Conservation (phyloP, 2,329 filamentous ascomycete species). For the Gyromitra esculenta region DNA sequence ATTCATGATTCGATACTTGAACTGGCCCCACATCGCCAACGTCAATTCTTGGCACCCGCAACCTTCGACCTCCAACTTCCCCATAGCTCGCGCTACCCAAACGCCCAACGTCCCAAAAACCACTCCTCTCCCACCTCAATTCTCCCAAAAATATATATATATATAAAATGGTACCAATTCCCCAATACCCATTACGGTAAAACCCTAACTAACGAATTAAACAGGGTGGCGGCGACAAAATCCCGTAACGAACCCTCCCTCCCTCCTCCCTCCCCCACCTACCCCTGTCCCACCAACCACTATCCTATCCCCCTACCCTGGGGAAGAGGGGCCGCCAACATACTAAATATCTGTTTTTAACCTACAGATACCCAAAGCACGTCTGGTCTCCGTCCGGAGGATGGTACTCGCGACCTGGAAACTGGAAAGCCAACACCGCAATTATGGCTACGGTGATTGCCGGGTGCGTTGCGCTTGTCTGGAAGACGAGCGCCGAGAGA, state of each 20-base stretch:
- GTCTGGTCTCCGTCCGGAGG: slow-evolving; percentile 98
- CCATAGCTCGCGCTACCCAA: slow-evolving; percentile 31
- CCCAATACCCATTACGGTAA: not conserved
- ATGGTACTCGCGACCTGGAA: slow-evolving; percentile 93
- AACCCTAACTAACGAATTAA: slow-evolving; percentile 51
- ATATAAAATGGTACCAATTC: slow-evolving; percentile 53
- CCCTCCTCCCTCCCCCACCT: slow-evolving; percentile 47
- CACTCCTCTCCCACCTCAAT: slow-evolving; percentile 2
- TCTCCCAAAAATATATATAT: slow-evolving; percentile 4
- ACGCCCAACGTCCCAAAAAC: not conserved
- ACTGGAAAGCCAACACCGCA: slow-evolving; percentile 93
- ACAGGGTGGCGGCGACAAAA: slow-evolving; percentile 82
- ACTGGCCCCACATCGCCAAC: slow-evolving; percentile 17
- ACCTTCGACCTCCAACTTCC: slow-evolving; percentile 28
- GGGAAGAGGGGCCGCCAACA: not conserved
- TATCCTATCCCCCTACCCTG: too few species aligned
- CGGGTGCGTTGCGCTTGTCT: slow-evolving; percentile 74
- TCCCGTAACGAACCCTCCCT: slow-evolving; percentile 67
- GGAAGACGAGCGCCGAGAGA: slow-evolving; percentile 76
- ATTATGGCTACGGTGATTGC: slow-evolving; percentile 75
- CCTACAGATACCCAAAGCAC: slow-evolving; percentile 90
- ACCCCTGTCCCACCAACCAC: slow-evolving; percentile 48
- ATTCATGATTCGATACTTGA: not conserved
- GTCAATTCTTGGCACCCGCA: slow-evolving; percentile 32
- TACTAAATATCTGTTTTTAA: slow-evolving; percentile 10